A percentile compares a stretch with the other conserved stretches of the same genome.
Evolutionary conservation across 176 grass and related monocot species (phyloP).

Genomic region (Leersia perrieri): DNA sequence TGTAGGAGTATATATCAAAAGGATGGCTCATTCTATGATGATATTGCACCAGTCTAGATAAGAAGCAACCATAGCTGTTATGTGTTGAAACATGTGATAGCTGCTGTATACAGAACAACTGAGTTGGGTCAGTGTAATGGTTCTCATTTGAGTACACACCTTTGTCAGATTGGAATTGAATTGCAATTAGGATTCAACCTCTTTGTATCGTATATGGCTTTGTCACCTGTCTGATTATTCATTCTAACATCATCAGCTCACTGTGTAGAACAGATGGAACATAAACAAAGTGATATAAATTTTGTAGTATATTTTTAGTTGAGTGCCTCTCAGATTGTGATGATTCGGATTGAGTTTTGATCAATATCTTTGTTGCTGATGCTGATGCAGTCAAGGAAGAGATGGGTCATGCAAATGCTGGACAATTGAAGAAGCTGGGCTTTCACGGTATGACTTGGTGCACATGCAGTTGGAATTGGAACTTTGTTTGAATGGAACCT

Average conservation of each 20-base stretch:
- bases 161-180: neutral
- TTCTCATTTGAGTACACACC: neutral
- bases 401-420: slow-evolving; percentile 95
- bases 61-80: neutral
- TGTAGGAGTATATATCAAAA: neutral
- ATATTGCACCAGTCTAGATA: neutral
- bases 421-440: slow-evolving; percentile 75
- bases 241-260: neutral
- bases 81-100: neutral
- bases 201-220: too few relatives aligned
- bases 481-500: neutral
- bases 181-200: neutral
- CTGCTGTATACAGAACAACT: neutral
- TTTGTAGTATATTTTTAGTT: neutral
- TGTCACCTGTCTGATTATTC: neutral
- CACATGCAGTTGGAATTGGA: neutral
- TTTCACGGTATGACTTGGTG: slow-evolving; percentile 57
- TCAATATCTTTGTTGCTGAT: slow-evolving; percentile 3
- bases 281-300: neutral
- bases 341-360: slow-evolving; percentile 16
- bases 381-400: slow-evolving; percentile 71
- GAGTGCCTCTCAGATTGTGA: neutral
- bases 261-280: neutral
- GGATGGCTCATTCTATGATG: neutral
- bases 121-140: neutral